phyloP scores from a whole-genome alignment of 106 monocot species.

The Acorus gramineus region DNA sequence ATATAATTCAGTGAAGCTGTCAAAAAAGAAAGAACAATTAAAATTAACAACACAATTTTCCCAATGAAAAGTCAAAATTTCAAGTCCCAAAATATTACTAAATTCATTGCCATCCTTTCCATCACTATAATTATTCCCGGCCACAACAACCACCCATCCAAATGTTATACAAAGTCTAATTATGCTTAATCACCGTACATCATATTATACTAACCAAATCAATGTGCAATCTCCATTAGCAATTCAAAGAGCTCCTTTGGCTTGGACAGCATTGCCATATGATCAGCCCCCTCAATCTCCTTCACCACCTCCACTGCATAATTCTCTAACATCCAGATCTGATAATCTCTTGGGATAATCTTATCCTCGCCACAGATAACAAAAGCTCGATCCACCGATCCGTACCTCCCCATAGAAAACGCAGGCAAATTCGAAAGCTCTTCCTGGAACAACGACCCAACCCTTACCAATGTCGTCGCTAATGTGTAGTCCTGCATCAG shows the following conservation, averaged over 20 bases:
- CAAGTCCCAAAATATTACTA: no score
- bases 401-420: conserved; percentile 16
- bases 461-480: conserved; percentile 1
- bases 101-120: no score
- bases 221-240: no score
- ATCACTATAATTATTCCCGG: no score
- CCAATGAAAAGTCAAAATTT: no score
- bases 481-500: conserved; percentile 6
- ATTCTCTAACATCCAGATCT: conserved; percentile 34
- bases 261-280: conserved; percentile 55
- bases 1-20: no score
- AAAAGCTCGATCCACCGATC: conserved; percentile 29
- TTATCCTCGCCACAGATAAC: conserved; percentile 32
- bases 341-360: conserved; percentile 6
- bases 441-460: not conserved
- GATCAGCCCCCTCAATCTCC: conserved; percentile 43
- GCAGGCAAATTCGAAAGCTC: not conserved
- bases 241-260: conserved; percentile 19
- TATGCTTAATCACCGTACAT: no score
- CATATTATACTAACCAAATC: no score
- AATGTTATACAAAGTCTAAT: no score
- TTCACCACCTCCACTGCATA: conserved; percentile 21
- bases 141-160: no score
- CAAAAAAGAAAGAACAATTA: no score
- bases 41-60: no score